phyloP scores from a whole-genome alignment of 805 yeast species.

The Candida xiaguanensis region DNA sequence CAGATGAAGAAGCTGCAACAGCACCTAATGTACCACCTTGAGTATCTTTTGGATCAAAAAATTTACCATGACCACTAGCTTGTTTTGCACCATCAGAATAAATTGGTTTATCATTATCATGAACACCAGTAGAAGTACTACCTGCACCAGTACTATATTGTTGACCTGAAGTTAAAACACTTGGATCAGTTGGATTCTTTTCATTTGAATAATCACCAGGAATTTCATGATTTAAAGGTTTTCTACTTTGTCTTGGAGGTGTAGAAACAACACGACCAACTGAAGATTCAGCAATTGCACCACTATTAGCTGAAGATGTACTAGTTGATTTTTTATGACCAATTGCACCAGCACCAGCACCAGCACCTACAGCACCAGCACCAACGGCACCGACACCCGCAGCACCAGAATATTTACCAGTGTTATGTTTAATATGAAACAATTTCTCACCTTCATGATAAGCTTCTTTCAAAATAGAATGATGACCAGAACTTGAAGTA shows the following conservation, averaged over 20 bases:
- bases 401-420: conserved; percentile 1
- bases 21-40: conserved; percentile 25
- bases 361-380: not conserved
- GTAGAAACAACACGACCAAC: conserved; percentile 24
- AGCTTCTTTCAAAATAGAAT: conserved; percentile 4
- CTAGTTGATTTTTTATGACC: conserved; percentile 2
- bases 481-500: not conserved
- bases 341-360: no score
- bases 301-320: not conserved
- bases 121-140: no score
- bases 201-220: conserved; percentile 34
- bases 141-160: conserved; percentile 5
- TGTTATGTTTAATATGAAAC: conserved; percentile 3
- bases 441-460: conserved; percentile 7
- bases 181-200: conserved; percentile 26
- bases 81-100: conserved; percentile 28
- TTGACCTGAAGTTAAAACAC: conserved; percentile 11
- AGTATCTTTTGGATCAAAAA: conserved; percentile 33
- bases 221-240: conserved; percentile 24
- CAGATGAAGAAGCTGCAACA: conserved; percentile 15
- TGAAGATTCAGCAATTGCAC: conserved; percentile 11
- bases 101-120: conserved; percentile 21
- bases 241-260: conserved; percentile 21
- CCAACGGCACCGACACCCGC: conserved; percentile 1
- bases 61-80: conserved; percentile 27